Evolutionary conservation across 78 protist genomes (phyloP).

Genomic region (Acrasis kona): DNA sequence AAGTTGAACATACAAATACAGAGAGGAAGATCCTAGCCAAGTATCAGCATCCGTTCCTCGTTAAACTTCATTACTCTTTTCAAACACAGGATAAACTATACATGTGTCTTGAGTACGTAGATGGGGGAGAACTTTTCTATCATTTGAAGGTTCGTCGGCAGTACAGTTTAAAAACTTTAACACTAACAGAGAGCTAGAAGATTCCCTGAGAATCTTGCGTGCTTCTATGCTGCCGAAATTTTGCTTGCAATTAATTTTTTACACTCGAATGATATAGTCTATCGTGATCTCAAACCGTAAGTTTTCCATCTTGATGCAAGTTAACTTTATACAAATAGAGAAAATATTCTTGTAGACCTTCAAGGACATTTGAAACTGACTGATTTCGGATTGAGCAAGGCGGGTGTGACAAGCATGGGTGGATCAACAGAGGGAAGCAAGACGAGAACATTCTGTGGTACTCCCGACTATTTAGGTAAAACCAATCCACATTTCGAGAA

Average conservation of each 20-base stretch:
- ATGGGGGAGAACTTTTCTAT: conserved; percentile 79
- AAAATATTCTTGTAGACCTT: conserved; percentile 30
- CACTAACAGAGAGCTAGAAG: conserved; percentile 47
- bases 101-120: conserved; percentile 56
- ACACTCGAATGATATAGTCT: conserved; percentile 74
- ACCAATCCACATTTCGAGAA: conserved; percentile 69
- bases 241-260: conserved; percentile 78
- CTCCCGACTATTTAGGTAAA: conserved; percentile 82
- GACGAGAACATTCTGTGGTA: conserved; percentile 86
- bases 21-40: conserved; percentile 63
- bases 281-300: conserved; percentile 71
- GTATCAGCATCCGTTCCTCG: conserved; percentile 70
- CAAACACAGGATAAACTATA: conserved; percentile 64
- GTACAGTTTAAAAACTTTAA: conserved; percentile 82
- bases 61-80: conserved; percentile 40
- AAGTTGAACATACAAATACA: conserved; percentile 74
- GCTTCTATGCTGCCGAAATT: conserved; percentile 80
- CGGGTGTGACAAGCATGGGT: conserved; percentile 1
- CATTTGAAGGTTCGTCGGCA: conserved; percentile 9
- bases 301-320: conserved; percentile 15
- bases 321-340: neutral
- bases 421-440: neutral
- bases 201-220: conserved; percentile 51
- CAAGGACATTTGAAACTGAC: conserved; percentile 23
- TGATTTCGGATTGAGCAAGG: conserved; percentile 32